Evolutionary conservation across 441 rosid species (phyloP).

Genomic region (Gossypium davidsonii): DNA sequence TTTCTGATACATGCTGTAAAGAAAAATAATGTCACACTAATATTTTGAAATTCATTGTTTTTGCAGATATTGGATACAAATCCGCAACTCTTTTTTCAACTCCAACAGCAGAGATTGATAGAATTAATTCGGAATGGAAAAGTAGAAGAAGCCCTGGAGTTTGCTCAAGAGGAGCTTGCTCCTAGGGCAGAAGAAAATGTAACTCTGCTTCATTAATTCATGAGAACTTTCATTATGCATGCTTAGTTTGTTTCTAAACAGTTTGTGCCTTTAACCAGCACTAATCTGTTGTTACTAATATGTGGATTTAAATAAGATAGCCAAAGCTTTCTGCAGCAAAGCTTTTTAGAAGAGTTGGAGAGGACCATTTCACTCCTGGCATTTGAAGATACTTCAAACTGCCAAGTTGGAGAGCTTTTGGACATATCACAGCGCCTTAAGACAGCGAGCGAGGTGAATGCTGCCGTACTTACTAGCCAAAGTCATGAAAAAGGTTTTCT

Average conservation of each 20-base stretch:
- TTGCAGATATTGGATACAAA: constrained; percentile 72
- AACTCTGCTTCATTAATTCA: constrained; percentile 11
- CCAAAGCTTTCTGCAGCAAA: constrained; percentile 46
- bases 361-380: constrained; percentile 82
- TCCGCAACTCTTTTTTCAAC: constrained; percentile 91
- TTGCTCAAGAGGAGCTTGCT: constrained; percentile 97
- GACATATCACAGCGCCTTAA: constrained; percentile 82
- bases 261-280: not conserved
- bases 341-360: constrained; percentile 89
- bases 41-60: not conserved
- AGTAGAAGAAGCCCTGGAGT: constrained; percentile 85
- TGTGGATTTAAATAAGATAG: not conserved
- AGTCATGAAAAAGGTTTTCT: constrained; percentile 83
- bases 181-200: constrained; percentile 88
- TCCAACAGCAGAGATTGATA: constrained; percentile 91
- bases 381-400: constrained; percentile 77
- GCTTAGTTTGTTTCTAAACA: constrained; percentile 12
- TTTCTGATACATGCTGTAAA: not conserved
- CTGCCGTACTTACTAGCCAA: constrained; percentile 92
- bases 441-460: constrained; percentile 92
- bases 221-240: constrained; percentile 13
- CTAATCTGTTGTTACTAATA: not conserved
- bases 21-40: not conserved
- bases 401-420: constrained; percentile 81
- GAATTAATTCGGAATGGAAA: constrained; percentile 86